These are phyloP conservation scores for Colletotrichum euphorbiae DNA, from an alignment of 2,329 filamentous ascomycete genomes.

Conservation along the genomic window DNA sequence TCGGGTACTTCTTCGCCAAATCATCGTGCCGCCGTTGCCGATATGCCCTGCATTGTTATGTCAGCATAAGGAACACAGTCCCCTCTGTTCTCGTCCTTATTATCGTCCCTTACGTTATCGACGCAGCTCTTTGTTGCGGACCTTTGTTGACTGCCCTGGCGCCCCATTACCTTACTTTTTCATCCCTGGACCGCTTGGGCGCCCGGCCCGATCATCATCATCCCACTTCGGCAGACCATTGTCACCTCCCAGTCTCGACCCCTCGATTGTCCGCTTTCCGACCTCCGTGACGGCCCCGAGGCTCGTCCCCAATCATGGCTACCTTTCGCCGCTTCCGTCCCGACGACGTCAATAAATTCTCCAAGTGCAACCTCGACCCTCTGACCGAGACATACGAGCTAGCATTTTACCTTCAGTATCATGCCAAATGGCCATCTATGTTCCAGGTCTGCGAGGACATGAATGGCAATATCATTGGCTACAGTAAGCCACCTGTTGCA, in stretches of 20 bases:
- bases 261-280: background rate
- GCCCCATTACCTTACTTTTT: background rate
- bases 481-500: conserved; percentile 71
- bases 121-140: too few species aligned
- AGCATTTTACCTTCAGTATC: conserved; percentile 94
- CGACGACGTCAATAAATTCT: conserved; percentile 87
- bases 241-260: background rate
- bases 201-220: background rate
- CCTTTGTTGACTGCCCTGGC: background rate
- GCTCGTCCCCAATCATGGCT: conserved; percentile 67
- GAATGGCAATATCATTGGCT: conserved; percentile 90
- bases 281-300: background rate
- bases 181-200: background rate
- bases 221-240: background rate
- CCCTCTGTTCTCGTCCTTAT: too few species aligned
- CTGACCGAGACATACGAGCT: conserved; percentile 98
- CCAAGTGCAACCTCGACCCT: conserved; percentile 94
- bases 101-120: too few species aligned
- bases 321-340: conserved; percentile 88
- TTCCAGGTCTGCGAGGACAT: conserved; percentile 92
- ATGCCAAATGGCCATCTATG: conserved; percentile 93
- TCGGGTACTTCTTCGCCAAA: too few species aligned
- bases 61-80: too few species aligned
- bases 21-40: background rate
- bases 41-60: too few species aligned